Evolutionary conservation across 2,329 filamentous ascomycete species (phyloP).

Genomic region (Nannizziopsis barbatae): DNA sequence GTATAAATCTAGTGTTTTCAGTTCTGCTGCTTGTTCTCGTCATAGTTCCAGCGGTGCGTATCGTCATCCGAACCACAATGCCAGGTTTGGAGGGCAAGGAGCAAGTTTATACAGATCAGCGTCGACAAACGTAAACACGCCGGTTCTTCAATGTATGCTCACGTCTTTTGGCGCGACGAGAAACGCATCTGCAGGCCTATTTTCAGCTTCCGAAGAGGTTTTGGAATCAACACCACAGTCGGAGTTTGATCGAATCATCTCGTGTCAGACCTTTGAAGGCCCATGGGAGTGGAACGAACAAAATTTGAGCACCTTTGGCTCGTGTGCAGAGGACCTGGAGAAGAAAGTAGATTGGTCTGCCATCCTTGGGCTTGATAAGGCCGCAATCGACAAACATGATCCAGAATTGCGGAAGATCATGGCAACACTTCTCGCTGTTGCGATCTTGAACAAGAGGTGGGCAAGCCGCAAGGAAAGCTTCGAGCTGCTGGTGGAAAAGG

Average conservation of each 20-base stretch:
- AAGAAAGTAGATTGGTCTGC: slow-evolving; percentile 8
- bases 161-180: no score
- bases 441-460: slow-evolving; percentile 40
- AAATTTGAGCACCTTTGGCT: slow-evolving; percentile 18
- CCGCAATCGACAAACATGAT: slow-evolving; percentile 9
- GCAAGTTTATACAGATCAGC: no score
- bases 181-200: no score
- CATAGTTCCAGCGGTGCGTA: no score
- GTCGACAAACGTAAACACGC: no score
- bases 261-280: slow-evolving; percentile 47
- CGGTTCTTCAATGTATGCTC: no score
- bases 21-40: no score
- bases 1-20: no score
- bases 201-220: no score
- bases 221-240: slow-evolving; percentile 8
- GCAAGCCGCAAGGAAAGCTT: slow-evolving; percentile 44
- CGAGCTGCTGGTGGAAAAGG: slow-evolving; percentile 55
- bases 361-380: slow-evolving; percentile 4
- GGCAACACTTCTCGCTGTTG: slow-evolving; percentile 37
- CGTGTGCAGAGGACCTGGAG: slow-evolving; percentile 1
- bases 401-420: slow-evolving; percentile 6
- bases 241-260: slow-evolving; percentile 39
- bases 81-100: no score
- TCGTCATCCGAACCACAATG: no score
- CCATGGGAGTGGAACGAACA: slow-evolving; percentile 36